phyloP scores from a whole-genome alignment of 768 basidiomycete genomes.

The Vishniacozyma victoriae region DNA sequence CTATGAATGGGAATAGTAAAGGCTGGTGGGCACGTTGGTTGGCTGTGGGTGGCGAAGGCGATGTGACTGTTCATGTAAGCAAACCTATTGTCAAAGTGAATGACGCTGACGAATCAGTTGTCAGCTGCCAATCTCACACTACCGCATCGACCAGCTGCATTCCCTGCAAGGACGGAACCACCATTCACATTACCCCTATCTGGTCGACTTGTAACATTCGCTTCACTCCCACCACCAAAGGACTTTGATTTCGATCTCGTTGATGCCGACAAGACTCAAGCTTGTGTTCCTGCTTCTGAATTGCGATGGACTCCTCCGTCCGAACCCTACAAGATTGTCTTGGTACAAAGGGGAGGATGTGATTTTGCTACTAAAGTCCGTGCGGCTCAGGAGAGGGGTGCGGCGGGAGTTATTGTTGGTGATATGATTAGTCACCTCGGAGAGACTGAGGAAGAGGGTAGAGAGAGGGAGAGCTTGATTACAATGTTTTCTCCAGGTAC shows the following conservation, averaged over 20 bases:
- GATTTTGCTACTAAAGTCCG: slow-evolving; percentile 83
- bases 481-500: slow-evolving; percentile 89
- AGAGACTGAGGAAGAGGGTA: slow-evolving; percentile 40
- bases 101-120: too few species aligned
- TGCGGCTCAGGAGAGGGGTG: slow-evolving; percentile 64
- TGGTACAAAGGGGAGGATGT: slow-evolving; percentile 83
- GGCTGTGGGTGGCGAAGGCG: slow-evolving; percentile 35
- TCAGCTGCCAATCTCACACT: slow-evolving; percentile 27
- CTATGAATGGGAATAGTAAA: slow-evolving; percentile 47
- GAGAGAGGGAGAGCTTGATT: slow-evolving; percentile 61
- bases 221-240: slow-evolving; percentile 4
- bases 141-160: slow-evolving; percentile 42
- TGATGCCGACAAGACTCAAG: background rate
- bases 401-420: slow-evolving; percentile 85
- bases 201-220: slow-evolving; percentile 23
- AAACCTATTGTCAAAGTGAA: too few species aligned
- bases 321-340: slow-evolving; percentile 58
- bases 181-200: slow-evolving; percentile 15
- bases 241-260: background rate
- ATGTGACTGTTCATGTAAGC: slow-evolving; percentile 28
- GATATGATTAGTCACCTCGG: slow-evolving; percentile 60
- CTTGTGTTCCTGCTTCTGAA: slow-evolving; percentile 25
- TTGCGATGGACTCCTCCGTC: slow-evolving; percentile 2
- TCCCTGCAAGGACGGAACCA: slow-evolving; percentile 25
- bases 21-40: slow-evolving; percentile 28